Base-by-base conservation (phyloP, 306 rosid species). In the Adenanthera pavonina region DNA sequence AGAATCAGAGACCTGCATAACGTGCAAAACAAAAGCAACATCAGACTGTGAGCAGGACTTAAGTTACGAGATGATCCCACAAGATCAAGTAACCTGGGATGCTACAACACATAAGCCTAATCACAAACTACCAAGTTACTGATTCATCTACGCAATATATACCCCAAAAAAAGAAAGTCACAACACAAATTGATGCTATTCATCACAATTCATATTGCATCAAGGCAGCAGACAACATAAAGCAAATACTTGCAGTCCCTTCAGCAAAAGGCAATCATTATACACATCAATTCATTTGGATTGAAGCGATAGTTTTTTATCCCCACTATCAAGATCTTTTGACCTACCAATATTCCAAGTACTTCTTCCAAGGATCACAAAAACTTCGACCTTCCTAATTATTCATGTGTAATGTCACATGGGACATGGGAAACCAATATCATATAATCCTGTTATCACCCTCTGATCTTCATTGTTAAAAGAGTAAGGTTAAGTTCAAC, bases 1-100 rank as follows among this genome's bases (percentile, higher is more conserved):
- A 30, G 83, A 76, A 17, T 77, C 86, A 62, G 89, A 79, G 38
- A 78, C 81, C 92, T 86, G 82, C 85, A 85, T 16, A 67, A 40
- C 56, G 69, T 76, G 79, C 75, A 69, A 46, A 49, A 65, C 52
- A 78, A 33, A 83, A 44, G 54, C 9, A 81, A 64, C 62, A 71
- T 60, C 44, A 81, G 33, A 75, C 74, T 73, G 57, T 47, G 43
- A 76, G 66, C 65, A 84, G 74, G 52, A 44, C 71, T n/a, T 49
- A 3, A 48, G 47, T 43, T 57, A 64, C 14, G 78, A 33, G 16
- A 49, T 33, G 62, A 78, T 30, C 56, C 81, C 3, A 41, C 34
- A 8, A 78, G 38, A 70, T 38, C 54, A 62, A 69, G 66, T 72
- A 49, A 79, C 67, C 33, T 11, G 72, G 61, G 80, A 80, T 53